Percentiles rank a stretch among this genome's conserved stretches.
phyloP scores from a whole-genome alignment of 2,329 filamentous ascomycete genomes.

The Paecilomyces dactylethromorphus region DNA sequence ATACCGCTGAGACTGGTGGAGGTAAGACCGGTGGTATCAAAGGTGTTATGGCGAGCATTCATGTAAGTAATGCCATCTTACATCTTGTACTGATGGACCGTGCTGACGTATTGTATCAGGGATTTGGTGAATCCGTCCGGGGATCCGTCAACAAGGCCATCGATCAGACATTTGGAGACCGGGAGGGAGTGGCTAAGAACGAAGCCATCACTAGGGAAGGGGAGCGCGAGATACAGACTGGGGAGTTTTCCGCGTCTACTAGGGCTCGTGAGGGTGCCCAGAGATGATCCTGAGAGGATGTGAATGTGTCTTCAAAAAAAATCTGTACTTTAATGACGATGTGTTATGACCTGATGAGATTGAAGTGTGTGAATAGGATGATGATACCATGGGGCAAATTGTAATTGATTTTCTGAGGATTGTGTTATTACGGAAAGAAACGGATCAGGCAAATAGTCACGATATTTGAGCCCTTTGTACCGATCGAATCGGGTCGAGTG shows the following conservation, averaged over 20 bases:
- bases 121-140: slow-evolving; percentile 34
- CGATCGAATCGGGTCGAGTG: no score
- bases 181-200: slow-evolving; percentile 29
- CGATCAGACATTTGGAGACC: slow-evolving; percentile 31
- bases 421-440: not conserved
- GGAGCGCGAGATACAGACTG: slow-evolving; percentile 25
- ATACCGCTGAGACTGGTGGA: slow-evolving; percentile 4
- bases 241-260: slow-evolving; percentile 17
- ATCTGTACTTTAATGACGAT: not conserved
- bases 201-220: slow-evolving; percentile 29
- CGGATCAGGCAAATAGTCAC: no score
- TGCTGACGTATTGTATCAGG: slow-evolving; percentile 16
- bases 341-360: not conserved
- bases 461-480: no score
- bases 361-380: not conserved
- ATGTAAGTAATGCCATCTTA: slow-evolving; percentile 20
- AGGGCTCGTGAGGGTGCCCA: slow-evolving; percentile 9
- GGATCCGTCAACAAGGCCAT: slow-evolving; percentile 30
- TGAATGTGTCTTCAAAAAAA: not conserved
- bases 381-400: not conserved
- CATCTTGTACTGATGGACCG: not conserved
- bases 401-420: not conserved
- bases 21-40: slow-evolving; percentile 13
- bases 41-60: slow-evolving; percentile 23
- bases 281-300: not conserved